Percentiles rank a stretch among this genome's conserved stretches.
These are phyloP conservation scores for Neurospora tetrasperma DNA, from an alignment of 495 filamentous ascomycete species.

Conservation along the genomic window DNA sequence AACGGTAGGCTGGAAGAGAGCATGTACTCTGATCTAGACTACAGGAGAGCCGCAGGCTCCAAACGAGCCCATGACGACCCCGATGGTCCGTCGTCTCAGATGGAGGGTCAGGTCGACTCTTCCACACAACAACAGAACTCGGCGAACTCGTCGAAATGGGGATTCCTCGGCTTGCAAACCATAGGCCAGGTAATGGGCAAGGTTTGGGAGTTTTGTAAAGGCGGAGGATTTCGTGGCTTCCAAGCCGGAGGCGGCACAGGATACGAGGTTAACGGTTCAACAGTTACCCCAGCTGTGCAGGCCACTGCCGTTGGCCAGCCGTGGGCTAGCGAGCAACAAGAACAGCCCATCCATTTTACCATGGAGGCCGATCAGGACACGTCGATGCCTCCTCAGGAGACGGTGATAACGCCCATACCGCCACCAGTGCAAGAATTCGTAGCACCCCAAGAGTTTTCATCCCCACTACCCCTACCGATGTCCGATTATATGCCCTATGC, in stretches of 20 bases:
- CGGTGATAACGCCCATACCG: background rate
- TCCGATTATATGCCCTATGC: conserved; percentile 12
- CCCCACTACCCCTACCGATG: background rate
- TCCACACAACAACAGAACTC: background rate
- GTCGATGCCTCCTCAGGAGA: background rate
- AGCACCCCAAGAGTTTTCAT: background rate
- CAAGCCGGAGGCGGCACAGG: conserved; percentile 71
- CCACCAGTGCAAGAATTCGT: background rate
- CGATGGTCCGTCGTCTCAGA: conserved; percentile 14
- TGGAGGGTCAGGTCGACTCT: background rate
- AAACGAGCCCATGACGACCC: conserved; percentile 20
- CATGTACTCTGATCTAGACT: conserved; percentile 45
- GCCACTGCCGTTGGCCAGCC: background rate
- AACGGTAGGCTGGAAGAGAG: conserved; percentile 39
- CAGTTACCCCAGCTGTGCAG: conserved; percentile 14
- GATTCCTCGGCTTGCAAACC: conserved; percentile 31
- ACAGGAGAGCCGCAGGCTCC: conserved; percentile 37
- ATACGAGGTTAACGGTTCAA: conserved; percentile 37
- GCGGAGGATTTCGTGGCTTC: conserved; percentile 67
- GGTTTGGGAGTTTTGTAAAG: conserved; percentile 73
- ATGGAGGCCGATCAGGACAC: background rate
- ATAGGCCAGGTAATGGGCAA: conserved; percentile 57
- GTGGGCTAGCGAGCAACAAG: background rate
- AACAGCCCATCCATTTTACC: conserved; percentile 2
- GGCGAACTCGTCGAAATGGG: conserved; percentile 29